Evolutionary conservation across 2,329 filamentous ascomycete species (phyloP), one percentile per base, ranked within the genome.

Genomic region (Fusarium chlamydosporum): DNA sequence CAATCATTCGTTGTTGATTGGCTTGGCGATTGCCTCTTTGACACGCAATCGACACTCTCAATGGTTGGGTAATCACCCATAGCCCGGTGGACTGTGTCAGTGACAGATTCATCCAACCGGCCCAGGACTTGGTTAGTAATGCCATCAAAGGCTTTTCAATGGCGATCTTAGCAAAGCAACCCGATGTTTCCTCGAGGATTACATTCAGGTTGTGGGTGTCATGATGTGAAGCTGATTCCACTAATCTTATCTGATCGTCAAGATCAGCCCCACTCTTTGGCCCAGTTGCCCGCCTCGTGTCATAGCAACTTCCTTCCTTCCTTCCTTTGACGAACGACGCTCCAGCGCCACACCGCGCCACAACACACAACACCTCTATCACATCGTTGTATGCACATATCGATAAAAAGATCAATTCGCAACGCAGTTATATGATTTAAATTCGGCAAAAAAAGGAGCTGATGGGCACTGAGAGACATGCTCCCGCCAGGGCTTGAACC

Each of bases 401-500:
- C 3, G n/a, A 7, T 16, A 35, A 31, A 48, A 35, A 6, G 12
- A 12, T 15, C 2, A 16, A 4, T 26, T 15, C 11, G 13, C 11
- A 48, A 13, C 2, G 2, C 37, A 45, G 1, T 41, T 4, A 16
- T 43, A 26, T 18, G 11, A 2, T 10, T 5, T 0, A 11, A 0
- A 7, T 29, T 43, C 2, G 3, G 11, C 5, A 7, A 15, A 51
- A 48, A 56, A 52, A 27, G 8, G 55, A 60, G 42, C 53, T 66
- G 68, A 69, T 64, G 43, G 54, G 72, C 70, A 31, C 26, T 50
- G 61, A 56, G 72, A 71, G 67, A 61, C 57, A 12, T 63, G 72
- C 72, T 74, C 69, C 72, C 71, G 67, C 71, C 72, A 71, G 71
- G 71, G 71, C 71, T 73, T 73, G 71, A 73, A 73, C 71, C 71